Evolutionary conservation across 2,329 filamentous ascomycete species (phyloP), one percentile per base, ranked within the genome.

Genomic region (Exophiala lecanii-corni): DNA sequence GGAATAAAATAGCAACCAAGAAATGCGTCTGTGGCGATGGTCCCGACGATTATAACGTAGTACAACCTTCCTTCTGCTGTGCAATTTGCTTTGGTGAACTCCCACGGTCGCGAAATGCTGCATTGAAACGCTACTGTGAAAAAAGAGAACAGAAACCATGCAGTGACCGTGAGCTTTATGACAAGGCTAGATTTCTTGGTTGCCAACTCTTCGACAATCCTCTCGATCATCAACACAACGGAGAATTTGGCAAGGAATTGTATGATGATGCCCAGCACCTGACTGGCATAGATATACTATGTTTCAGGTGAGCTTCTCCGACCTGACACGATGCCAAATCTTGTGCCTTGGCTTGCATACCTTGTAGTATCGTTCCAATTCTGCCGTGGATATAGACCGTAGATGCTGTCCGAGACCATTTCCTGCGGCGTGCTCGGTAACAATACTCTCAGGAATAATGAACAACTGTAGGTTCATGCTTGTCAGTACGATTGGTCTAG

Each of bases 111-210:
- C 3, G 41, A 28, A 20, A 37, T 28, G 18, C 43, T 34, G 41
- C 51, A 61, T 41, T 55, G 57, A 36, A 55, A 59, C 19, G 58
- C 47, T 15, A 54, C 44, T 6, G 53, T 36, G 10, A 60, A 51
- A 3, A 55, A 9, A 28, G 54, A 53, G 16, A 54, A 53, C 15
- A 56, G 5, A 2, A 43, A 39, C 57, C 56, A 58, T 5, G 35
- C 49, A 3, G 20, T 9, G 9, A 36, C 30, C 12, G 19, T 3
- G n/a, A 16, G 15, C 23, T 37, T 13, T 6, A 35, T 17, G n/a
- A 44, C 20, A 36, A 21, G 21, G 25, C 20, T 7, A 26, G 13
- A 20, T 12, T 12, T 17, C 16, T 34, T 36, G 2, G 38, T 36
- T n/a, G 43, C 30, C 2, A 15, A 17, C 2, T n/a, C 23, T 9